Evolutionary conservation across 164 flowering plant genomes (phyloP).

Genomic region (Vitis labrusca): DNA sequence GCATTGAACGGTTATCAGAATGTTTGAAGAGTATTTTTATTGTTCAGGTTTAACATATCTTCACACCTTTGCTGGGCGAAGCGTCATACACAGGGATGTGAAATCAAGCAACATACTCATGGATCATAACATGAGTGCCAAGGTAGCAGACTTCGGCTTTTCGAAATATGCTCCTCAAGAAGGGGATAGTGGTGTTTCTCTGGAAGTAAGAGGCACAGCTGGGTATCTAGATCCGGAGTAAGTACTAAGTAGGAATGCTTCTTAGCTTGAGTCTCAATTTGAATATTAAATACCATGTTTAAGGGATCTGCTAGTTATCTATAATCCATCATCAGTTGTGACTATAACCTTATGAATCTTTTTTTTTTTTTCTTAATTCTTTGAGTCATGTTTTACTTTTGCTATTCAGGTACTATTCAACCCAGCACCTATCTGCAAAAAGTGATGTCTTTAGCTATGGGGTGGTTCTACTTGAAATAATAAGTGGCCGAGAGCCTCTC

Average conservation of each 20-base stretch:
- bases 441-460: slow-evolving; percentile 89
- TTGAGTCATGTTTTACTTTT: neutral
- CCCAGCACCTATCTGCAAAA: slow-evolving; percentile 76
- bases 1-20: neutral
- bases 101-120: slow-evolving; percentile 86
- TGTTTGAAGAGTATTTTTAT: slow-evolving; percentile 6
- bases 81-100: slow-evolving; percentile 76
- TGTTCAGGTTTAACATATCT: slow-evolving; percentile 63
- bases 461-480: slow-evolving; percentile 75
- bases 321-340: neutral
- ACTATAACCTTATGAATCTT: too few relatives aligned
- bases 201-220: slow-evolving; percentile 87
- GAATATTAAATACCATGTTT: slow-evolving; percentile 1
- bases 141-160: slow-evolving; percentile 79
- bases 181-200: slow-evolving; percentile 69
- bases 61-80: slow-evolving; percentile 65
- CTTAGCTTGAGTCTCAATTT: neutral
- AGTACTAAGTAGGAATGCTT: slow-evolving; percentile 17
- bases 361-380: neutral
- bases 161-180: slow-evolving; percentile 87
- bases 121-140: slow-evolving; percentile 80
- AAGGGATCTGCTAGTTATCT: neutral
- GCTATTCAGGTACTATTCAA: slow-evolving; percentile 64
- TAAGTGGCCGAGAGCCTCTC: slow-evolving; percentile 83
- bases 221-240: slow-evolving; percentile 89